Conservation (phyloP, 768 basidiomycete species). For the Mycena albidolilacea region DNA sequence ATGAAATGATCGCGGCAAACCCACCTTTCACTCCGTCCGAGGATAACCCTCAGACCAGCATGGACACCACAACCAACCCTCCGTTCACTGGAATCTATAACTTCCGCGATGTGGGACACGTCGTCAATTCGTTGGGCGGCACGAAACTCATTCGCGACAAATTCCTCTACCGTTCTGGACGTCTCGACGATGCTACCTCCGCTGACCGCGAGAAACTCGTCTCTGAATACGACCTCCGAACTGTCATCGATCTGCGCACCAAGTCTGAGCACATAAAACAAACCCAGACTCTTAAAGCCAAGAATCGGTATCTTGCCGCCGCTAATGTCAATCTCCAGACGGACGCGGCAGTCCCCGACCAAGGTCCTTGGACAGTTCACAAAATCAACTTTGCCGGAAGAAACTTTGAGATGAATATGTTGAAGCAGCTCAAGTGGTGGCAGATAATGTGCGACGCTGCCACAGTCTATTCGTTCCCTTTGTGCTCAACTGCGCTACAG, state of each 20-base stretch:
- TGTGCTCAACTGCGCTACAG: slow-evolving; percentile 7
- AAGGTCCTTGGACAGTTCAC: slow-evolving; percentile 32
- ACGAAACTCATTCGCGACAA: slow-evolving; percentile 24
- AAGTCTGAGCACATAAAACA: slow-evolving; percentile 42
- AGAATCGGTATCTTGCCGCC: not conserved
- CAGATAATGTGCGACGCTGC: slow-evolving; percentile 33
- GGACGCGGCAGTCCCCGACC: not conserved
- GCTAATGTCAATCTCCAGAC: not conserved
- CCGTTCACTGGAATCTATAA: slow-evolving; percentile 38
- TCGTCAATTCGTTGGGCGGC: slow-evolving; percentile 23
- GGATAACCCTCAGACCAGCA: no score
- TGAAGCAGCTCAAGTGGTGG: slow-evolving; percentile 41
- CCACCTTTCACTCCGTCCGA: no score
- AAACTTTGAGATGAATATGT: slow-evolving; percentile 37
- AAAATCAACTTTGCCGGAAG: slow-evolving; percentile 37
- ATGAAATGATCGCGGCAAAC: no score
- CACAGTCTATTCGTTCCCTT: not conserved
- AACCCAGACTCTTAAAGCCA: slow-evolving; percentile 5
- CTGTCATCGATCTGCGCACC: slow-evolving; percentile 41
- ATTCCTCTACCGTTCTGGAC: slow-evolving; percentile 39
- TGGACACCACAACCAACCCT: slow-evolving; percentile 16
- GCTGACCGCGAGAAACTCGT: slow-evolving; percentile 34
- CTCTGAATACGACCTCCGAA: slow-evolving; percentile 32
- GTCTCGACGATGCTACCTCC: slow-evolving; percentile 37
- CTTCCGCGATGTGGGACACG: slow-evolving; percentile 36